A percentile compares a stretch with the other conserved stretches of the same genome.
Conservation (phyloP, 2,329 filamentous ascomycete genomes). For the Phaeosphaeria sp. region DNA sequence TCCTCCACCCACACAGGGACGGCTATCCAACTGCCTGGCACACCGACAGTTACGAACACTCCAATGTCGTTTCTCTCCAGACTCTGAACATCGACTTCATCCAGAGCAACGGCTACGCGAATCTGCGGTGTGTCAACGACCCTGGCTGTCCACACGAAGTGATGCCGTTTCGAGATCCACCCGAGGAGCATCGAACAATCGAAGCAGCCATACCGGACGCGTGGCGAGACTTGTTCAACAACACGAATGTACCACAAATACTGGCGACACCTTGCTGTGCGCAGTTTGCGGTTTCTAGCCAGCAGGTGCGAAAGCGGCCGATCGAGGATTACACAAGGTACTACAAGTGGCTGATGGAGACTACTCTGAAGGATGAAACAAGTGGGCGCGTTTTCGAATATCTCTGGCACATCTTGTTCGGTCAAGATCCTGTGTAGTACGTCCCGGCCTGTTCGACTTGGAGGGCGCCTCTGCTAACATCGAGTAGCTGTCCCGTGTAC, state of each 20-base stretch:
- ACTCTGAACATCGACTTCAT: slow-evolving; percentile 48
- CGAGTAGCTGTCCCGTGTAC: slow-evolving; percentile 23
- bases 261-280: slow-evolving; percentile 57
- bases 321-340: slow-evolving; percentile 36
- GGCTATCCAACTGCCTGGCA: slow-evolving; percentile 13
- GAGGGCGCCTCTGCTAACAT: slow-evolving; percentile 8
- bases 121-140: slow-evolving; percentile 47
- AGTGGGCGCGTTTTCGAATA: slow-evolving; percentile 33
- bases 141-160: slow-evolving; percentile 52
- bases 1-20: slow-evolving; percentile 26
- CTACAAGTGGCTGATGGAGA: slow-evolving; percentile 31
- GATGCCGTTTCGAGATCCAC: slow-evolving; percentile 39
- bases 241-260: slow-evolving; percentile 16
- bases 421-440: slow-evolving; percentile 27
- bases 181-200: slow-evolving; percentile 15
- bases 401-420: slow-evolving; percentile 37
- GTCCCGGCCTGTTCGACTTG: slow-evolving; percentile 7
- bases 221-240: slow-evolving; percentile 23
- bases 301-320: slow-evolving; percentile 32
- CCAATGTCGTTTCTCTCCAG: slow-evolving; percentile 9
- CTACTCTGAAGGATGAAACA: slow-evolving; percentile 28
- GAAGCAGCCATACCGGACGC: slow-evolving; percentile 23
- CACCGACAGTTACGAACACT: slow-evolving; percentile 16
- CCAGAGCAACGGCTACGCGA: slow-evolving; percentile 49
- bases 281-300: slow-evolving; percentile 45